Percentiles rank a stretch among this genome's conserved stretches.
These are phyloP conservation scores for Diaporthe destruens DNA, from an alignment of 2,329 filamentous ascomycete species.

Conservation along the genomic window DNA sequence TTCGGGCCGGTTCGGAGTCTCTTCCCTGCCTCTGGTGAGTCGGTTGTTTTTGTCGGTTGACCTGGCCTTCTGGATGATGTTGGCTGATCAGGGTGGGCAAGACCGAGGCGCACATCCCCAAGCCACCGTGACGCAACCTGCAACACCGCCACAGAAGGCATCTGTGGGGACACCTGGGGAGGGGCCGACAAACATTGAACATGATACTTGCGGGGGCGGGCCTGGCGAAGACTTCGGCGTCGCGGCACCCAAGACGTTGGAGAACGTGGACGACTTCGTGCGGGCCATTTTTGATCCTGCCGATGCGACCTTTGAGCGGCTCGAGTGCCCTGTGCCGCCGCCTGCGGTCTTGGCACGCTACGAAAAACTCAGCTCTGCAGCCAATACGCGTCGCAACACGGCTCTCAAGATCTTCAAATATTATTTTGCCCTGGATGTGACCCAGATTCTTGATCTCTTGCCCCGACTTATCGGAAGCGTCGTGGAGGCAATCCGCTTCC, in stretches of 20 bases:
- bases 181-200: neutral
- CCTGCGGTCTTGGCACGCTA: conserved; percentile 33
- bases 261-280: conserved; percentile 6
- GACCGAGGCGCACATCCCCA: neutral
- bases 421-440: conserved; percentile 65
- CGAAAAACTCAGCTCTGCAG: conserved; percentile 12
- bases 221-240: neutral
- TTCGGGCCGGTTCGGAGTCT: neutral
- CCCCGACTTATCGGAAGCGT: conserved; percentile 60
- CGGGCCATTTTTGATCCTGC: conserved; percentile 34
- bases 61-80: neutral
- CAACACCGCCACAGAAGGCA: neutral
- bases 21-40: conserved; percentile 30
- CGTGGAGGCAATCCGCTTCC: conserved; percentile 56
- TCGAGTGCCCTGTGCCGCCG: conserved; percentile 35
- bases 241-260: neutral
- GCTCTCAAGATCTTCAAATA: conserved; percentile 47
- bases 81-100: conserved; percentile 5
- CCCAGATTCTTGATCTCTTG: conserved; percentile 57
- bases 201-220: neutral
- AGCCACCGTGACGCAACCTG: neutral
- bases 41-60: neutral
- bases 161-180: neutral
- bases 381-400: conserved; percentile 13
- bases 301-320: conserved; percentile 33